Percentiles rank a stretch among this genome's conserved stretches.
Conservation (phyloP, 1,284 basidiomycete species). For the Jaminaea rosea region DNA sequence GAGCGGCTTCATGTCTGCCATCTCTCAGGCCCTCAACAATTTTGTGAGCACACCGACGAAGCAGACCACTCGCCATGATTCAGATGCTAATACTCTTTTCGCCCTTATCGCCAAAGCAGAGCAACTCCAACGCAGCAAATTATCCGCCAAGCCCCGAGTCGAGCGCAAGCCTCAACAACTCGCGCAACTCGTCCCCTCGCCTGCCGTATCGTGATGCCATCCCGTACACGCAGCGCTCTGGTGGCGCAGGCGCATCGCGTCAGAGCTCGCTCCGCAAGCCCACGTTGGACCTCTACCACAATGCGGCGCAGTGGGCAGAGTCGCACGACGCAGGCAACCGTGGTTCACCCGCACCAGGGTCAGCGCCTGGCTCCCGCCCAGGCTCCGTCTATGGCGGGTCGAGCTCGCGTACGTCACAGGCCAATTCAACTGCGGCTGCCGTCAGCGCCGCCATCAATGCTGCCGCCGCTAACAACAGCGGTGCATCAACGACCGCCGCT, state of each 20-base stretch:
- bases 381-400: not conserved
- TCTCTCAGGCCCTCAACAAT: not conserved
- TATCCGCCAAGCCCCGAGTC: conserved; percentile 31
- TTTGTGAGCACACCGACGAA: not conserved
- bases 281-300: not conserved
- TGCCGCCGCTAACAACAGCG: not conserved
- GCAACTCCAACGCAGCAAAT: conserved; percentile 19
- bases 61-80: not conserved
- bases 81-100: not conserved
- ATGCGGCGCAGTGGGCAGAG: not conserved
- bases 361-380: not conserved
- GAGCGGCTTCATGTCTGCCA: conserved; percentile 1
- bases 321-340: not conserved
- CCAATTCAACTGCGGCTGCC: too few relatives aligned
- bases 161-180: conserved; percentile 24
- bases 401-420: too few relatives aligned
- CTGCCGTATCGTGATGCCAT: not conserved
- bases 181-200: not conserved
- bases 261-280: not conserved
- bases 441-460: not conserved
- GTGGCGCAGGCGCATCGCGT: not conserved
- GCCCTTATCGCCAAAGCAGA: conserved; percentile 11
- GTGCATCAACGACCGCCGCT: conserved; percentile 8
- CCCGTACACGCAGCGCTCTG: not conserved
- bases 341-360: not conserved